Evolutionary conservation across 2,329 filamentous ascomycete genomes (phyloP).

Genomic region (Gaeumannomyces tritici): DNA sequence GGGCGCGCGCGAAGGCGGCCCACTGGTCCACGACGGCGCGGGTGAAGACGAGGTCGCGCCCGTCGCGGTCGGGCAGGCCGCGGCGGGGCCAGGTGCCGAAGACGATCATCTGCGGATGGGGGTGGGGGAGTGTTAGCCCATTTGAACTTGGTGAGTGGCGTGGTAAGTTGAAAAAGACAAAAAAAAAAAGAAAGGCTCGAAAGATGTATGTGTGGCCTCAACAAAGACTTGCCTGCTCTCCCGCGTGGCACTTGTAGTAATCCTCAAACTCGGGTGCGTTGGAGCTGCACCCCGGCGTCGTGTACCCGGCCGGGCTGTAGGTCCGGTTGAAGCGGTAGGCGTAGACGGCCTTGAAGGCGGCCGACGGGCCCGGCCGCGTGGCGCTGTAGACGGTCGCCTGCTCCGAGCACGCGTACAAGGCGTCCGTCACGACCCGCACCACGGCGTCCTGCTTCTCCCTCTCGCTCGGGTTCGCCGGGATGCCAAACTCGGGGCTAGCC

Average conservation of each 20-base stretch:
- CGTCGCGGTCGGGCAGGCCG: constrained; percentile 24
- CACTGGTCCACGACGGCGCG: constrained; percentile 24
- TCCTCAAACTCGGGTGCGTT: constrained; percentile 18
- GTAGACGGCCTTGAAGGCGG: constrained; percentile 21
- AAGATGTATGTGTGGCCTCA: too few species aligned
- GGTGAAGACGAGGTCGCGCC: constrained; percentile 21
- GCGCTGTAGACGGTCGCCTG: constrained; percentile 23
- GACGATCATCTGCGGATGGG: constrained; percentile 21
- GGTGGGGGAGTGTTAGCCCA: neutral
- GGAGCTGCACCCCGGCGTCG: constrained; percentile 18
- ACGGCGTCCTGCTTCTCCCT: constrained; percentile 21
- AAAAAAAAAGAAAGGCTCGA: too few species aligned
- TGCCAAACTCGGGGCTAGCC: constrained; percentile 7
- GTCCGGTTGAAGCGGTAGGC: constrained; percentile 29
- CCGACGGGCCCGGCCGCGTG: constrained; percentile 14
- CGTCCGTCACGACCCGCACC: constrained; percentile 19
- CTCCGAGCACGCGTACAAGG: constrained; percentile 23
- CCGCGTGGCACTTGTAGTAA: constrained; percentile 31
- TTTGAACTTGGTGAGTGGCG: neutral
- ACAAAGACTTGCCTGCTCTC: constrained; percentile 20
- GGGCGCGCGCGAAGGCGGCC: constrained; percentile 21
- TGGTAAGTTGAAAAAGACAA: too few species aligned
- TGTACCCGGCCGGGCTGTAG: constrained; percentile 22
- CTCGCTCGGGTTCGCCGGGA: constrained; percentile 6
- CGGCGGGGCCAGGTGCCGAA: constrained; percentile 23